Percentiles rank a stretch among this genome's conserved stretches.
Evolutionary conservation across 371 early-diverging fungal genomes (phyloP).

Genomic region (Amoeboaphelidium protococcarum): DNA sequence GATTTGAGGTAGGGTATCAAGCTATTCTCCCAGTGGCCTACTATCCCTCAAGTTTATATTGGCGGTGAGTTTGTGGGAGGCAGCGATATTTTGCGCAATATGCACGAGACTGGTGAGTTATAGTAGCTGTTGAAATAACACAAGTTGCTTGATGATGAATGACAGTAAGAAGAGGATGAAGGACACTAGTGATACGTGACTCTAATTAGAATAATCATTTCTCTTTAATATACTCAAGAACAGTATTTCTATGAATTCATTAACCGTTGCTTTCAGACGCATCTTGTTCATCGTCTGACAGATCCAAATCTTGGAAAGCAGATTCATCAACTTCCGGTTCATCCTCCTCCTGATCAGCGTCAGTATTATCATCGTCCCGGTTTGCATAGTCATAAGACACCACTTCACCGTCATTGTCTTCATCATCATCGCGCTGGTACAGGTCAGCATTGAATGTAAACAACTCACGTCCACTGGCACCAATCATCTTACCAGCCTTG

Average conservation of each 20-base stretch:
- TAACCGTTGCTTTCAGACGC: too few relatives aligned
- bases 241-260: too few relatives aligned
- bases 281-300: not conserved
- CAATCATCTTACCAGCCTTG: slow-evolving; percentile 11
- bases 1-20: slow-evolving; percentile 41
- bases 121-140: slow-evolving; percentile 25
- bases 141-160: too few relatives aligned
- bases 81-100: slow-evolving; percentile 62
- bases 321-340: slow-evolving; percentile 7
- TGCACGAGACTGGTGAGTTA: slow-evolving; percentile 49
- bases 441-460: slow-evolving; percentile 90
- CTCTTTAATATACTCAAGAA: too few relatives aligned
- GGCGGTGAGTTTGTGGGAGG: slow-evolving; percentile 69
- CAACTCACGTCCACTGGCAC: slow-evolving; percentile 54
- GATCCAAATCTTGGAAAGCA: not conserved
- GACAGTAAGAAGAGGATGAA: too few relatives aligned
- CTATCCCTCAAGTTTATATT: slow-evolving; percentile 68
- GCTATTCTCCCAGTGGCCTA: slow-evolving; percentile 55
- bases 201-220: too few relatives aligned
- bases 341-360: slow-evolving; percentile 11
- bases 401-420: slow-evolving; percentile 16
- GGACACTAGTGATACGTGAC: too few relatives aligned
- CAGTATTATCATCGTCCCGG: slow-evolving; percentile 19
- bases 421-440: slow-evolving; percentile 50
- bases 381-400: slow-evolving; percentile 29